Evolutionary conservation across 257 asterid species (phyloP).

Genomic region (Solanum dulcamara): DNA sequence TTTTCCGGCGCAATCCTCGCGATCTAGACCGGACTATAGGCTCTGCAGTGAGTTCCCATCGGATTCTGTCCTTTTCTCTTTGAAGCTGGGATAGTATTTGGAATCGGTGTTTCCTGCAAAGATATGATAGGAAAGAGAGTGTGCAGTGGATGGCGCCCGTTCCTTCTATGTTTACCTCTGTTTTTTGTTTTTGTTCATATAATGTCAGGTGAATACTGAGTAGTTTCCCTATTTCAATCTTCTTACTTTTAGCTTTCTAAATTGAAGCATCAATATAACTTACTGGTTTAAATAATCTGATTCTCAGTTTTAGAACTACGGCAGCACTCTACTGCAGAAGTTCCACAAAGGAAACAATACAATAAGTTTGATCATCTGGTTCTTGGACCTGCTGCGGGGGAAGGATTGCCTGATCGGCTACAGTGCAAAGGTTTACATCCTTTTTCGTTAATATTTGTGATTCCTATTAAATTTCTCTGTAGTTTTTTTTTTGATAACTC

Average conservation of each 20-base stretch:
- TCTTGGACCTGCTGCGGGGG: conserved; percentile 85
- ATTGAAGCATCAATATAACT: neutral
- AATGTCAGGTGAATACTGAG: conserved; percentile 38
- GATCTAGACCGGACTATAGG: neutral
- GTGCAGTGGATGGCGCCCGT: conserved; percentile 63
- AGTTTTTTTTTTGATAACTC: neutral
- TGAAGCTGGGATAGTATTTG: neutral
- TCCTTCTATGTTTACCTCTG: conserved; percentile 48
- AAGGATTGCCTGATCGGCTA: conserved; percentile 64
- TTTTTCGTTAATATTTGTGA: neutral
- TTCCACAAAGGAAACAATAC: conserved; percentile 22
- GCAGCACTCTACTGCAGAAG: conserved; percentile 15
- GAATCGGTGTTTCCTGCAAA: neutral
- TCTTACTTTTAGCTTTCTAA: neutral
- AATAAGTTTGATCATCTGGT: conserved; percentile 58
- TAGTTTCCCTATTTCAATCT: neutral
- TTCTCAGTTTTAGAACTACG: conserved; percentile 58
- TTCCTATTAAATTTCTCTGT: neutral
- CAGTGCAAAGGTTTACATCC: conserved; percentile 61
- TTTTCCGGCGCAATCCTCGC: neutral
- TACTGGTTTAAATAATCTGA: neutral
- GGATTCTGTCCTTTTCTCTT: neutral
- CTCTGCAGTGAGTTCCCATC: neutral
- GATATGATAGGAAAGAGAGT: conserved; percentile 41
- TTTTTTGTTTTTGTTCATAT: conserved; percentile 38